Conservation (phyloP, 768 basidiomycete genomes). For the Cytidiella melzeri region DNA sequence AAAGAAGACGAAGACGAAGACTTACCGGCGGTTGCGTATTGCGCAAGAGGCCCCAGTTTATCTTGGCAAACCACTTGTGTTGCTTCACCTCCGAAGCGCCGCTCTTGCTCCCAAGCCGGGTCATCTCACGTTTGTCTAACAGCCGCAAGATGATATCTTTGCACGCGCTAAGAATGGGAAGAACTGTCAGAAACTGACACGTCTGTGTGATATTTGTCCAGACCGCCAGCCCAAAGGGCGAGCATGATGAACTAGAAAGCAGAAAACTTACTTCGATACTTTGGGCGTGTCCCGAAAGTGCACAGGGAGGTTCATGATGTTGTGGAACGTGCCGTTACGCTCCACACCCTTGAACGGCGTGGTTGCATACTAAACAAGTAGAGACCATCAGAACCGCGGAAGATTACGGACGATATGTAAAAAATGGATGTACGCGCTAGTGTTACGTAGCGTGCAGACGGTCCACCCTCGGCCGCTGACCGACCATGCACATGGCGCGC, state of each 20-base stretch:
- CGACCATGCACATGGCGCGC: no score
- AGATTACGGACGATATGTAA: constrained; percentile 3
- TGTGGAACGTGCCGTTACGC: constrained; percentile 93
- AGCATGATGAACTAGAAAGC: constrained; percentile 9
- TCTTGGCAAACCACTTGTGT: constrained; percentile 96
- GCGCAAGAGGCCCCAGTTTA: constrained; percentile 94
- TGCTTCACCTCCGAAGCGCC: constrained; percentile 98
- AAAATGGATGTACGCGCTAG: background rate
- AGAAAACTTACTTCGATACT: constrained; percentile 56
- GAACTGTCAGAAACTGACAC: no score
- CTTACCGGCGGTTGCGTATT: constrained; percentile 90
- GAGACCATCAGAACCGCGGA: constrained; percentile 14
- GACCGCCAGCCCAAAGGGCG: no score
- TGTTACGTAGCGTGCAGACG: background rate
- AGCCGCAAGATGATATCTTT: constrained; percentile 85
- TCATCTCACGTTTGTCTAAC: constrained; percentile 87
- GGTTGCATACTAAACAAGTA: constrained; percentile 74
- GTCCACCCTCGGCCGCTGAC: no score
- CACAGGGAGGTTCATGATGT: constrained; percentile 84
- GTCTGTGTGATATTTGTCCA: no score
- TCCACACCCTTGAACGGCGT: constrained; percentile 98
- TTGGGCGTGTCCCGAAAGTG: constrained; percentile 82
- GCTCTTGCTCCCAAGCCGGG: constrained; percentile 82
- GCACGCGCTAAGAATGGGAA: constrained; percentile 80
- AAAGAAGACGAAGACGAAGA: constrained; percentile 4